phyloP scores from a whole-genome alignment of 2,329 filamentous ascomycete species.

The Phaeosphaeria sp. region DNA sequence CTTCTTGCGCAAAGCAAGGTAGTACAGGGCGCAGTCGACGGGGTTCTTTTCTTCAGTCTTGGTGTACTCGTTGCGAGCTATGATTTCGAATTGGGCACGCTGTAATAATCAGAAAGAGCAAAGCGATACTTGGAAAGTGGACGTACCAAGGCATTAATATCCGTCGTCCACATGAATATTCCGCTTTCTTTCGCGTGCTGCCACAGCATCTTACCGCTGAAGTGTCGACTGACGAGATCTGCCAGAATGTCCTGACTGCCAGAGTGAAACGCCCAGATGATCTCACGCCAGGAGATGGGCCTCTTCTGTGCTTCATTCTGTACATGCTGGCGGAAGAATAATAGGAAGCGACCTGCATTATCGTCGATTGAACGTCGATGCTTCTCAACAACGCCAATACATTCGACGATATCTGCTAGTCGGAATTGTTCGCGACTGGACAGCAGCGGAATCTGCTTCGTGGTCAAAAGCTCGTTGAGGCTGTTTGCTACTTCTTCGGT shows the following conservation, averaged over 20 bases:
- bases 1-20: conserved; percentile 90
- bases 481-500: conserved; percentile 72
- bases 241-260: conserved; percentile 86
- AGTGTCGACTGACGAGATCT: conserved; percentile 81
- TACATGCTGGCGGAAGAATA: conserved; percentile 84
- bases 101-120: conserved; percentile 36
- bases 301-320: conserved; percentile 69
- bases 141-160: conserved; percentile 75
- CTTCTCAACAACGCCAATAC: conserved; percentile 81
- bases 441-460: conserved; percentile 76
- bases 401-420: conserved; percentile 83
- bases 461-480: conserved; percentile 79
- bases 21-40: conserved; percentile 88
- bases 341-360: conserved; percentile 84
- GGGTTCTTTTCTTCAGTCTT: conserved; percentile 87
- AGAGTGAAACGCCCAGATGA: conserved; percentile 85
- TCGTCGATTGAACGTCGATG: conserved; percentile 89
- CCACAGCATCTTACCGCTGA: conserved; percentile 82
- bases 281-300: conserved; percentile 74
- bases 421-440: conserved; percentile 87
- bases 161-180: conserved; percentile 93
- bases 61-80: conserved; percentile 93
- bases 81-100: conserved; percentile 82
- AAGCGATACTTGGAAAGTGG: not conserved
- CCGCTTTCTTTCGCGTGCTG: conserved; percentile 83